phyloP scores from a whole-genome alignment of 176 grass and related monocot genomes.

The barley (Hordeum vulgare) region MorexV3_pseudomolecules_assembly NC_058518.1:25758309-25758808 shows the following conservation, averaged over 20 bases:
- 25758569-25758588: slow-evolving; percentile 49
- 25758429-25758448: too few species aligned
- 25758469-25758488: too few species aligned
- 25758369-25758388: too few species aligned
- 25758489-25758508: too few species aligned
- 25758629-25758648: slow-evolving; percentile 34
- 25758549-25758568: slow-evolving; percentile 25
- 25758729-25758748: slow-evolving; percentile 45
- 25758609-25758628: slow-evolving; percentile 57
- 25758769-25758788: slow-evolving; percentile 12
- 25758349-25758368: too few species aligned
- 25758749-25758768: slow-evolving; percentile 83
- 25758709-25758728: slow-evolving; percentile 42
- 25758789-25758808: slow-evolving; percentile 48
- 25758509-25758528: too few species aligned
- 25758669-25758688: slow-evolving; percentile 70
- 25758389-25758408: too few species aligned
- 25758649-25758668: slow-evolving; percentile 51
- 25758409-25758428: too few species aligned
- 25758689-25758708: slow-evolving; percentile 36
- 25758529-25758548: neutral
- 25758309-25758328: too few species aligned
- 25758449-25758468: too few species aligned
- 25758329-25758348: too few species aligned
- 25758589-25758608: slow-evolving; percentile 69